Evolutionary conservation across 805 yeast genomes (phyloP).

Genomic region (Saccharomycopsis fibuligera): DNA sequence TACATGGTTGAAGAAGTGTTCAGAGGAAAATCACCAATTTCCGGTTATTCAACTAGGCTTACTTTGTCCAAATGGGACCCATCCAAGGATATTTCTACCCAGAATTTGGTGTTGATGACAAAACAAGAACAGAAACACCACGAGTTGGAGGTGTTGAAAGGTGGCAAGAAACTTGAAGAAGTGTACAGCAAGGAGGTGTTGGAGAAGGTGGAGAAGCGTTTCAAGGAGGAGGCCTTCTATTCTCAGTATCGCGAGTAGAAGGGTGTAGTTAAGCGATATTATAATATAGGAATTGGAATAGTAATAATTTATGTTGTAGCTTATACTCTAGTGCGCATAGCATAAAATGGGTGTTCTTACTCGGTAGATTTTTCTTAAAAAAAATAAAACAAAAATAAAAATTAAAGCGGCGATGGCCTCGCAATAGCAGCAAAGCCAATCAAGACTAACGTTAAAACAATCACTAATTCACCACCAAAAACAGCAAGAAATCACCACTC

Average conservation of each 20-base stretch:
- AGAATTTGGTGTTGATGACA: conserved; percentile 82
- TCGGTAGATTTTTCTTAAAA: too few relatives aligned
- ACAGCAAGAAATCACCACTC: too few relatives aligned
- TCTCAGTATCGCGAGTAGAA: conserved; percentile 54
- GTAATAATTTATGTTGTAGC: too few relatives aligned
- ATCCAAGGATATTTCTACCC: conserved; percentile 51
- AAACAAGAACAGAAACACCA: conserved; percentile 80
- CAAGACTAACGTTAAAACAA: too few relatives aligned
- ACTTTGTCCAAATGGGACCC: conserved; percentile 86
- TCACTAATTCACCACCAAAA: too few relatives aligned
- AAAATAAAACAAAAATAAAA: too few relatives aligned
- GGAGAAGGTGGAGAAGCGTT: conserved; percentile 52
- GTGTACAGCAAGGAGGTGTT: conserved; percentile 61
- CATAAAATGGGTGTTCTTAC: too few relatives aligned
- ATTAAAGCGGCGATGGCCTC: too few relatives aligned
- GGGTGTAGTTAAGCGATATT: too few relatives aligned
- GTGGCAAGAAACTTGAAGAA: conserved; percentile 53
- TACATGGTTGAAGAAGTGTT: conserved; percentile 88
- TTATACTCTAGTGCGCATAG: too few relatives aligned
- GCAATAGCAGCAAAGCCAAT: too few relatives aligned
- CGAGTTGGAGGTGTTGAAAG: conserved; percentile 66
- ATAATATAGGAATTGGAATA: too few relatives aligned
- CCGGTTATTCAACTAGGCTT: conserved; percentile 74
- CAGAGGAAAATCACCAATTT: conserved; percentile 85
- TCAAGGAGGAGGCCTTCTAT: conserved; percentile 70